Percentiles rank a stretch among this genome's conserved stretches.
These are phyloP conservation scores for Pythium apleroticum DNA, from an alignment of 352 stramenopile species.

Conservation along the genomic window DNA sequence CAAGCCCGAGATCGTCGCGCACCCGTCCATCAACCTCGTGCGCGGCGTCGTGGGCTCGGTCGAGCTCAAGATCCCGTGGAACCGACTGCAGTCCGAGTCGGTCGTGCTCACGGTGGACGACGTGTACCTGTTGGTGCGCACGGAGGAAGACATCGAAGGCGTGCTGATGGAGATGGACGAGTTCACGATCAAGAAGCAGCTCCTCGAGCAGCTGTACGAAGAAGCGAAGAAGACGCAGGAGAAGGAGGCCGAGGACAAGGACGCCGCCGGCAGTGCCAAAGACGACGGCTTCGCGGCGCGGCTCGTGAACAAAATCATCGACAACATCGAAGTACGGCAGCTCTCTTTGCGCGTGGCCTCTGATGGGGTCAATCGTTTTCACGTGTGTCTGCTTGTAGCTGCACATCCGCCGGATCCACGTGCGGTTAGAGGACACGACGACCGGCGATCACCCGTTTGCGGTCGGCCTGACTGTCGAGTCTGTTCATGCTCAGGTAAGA, in stretches of 20 bases:
- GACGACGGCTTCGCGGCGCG: conserved; percentile 77
- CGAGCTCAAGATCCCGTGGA: conserved; percentile 90
- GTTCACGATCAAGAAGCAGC: conserved; percentile 82
- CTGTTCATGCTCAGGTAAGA: conserved; percentile 67
- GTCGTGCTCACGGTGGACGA: conserved; percentile 87
- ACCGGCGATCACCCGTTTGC: conserved; percentile 83
- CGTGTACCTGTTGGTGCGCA: conserved; percentile 79
- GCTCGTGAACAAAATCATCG: conserved; percentile 88
- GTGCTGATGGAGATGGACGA: conserved; percentile 76
- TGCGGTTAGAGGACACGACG: conserved; percentile 75
- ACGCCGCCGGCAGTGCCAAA: conserved; percentile 17
- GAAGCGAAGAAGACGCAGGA: conserved; percentile 63
- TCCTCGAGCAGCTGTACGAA: conserved; percentile 78
- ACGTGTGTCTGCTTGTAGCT: conserved; percentile 37
- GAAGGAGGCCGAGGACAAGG: conserved; percentile 32
- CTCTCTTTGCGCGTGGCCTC: background rate
- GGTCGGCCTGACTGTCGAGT: conserved; percentile 80
- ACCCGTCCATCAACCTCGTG: conserved; percentile 66
- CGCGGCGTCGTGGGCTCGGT: conserved; percentile 82
- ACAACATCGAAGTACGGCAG: conserved; percentile 75
- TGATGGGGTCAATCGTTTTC: background rate
- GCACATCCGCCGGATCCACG: conserved; percentile 83
- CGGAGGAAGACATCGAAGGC: conserved; percentile 77
- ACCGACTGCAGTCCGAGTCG: conserved; percentile 85
- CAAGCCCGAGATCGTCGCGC: conserved; percentile 68